Base-by-base conservation (phyloP, 352 stramenopile species). In the Phytophthora syringae region DNA sequence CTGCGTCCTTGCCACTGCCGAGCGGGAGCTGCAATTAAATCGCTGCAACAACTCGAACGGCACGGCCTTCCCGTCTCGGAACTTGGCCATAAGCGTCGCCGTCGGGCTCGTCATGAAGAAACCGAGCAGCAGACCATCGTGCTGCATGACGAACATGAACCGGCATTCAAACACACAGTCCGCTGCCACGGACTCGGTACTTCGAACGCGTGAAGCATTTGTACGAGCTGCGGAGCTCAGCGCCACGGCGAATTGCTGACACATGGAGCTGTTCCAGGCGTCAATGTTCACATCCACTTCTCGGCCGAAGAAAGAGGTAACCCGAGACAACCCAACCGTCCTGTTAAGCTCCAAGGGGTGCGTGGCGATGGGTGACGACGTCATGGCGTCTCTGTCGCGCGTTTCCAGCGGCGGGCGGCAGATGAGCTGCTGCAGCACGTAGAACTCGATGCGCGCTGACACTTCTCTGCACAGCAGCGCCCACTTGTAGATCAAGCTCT, bases 181-280 rank as follows among this genome's bases (percentile, higher is more conserved):
- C 0, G 65, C n/a, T 37, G 57, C n/a, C 16, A 48, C 51, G 10
- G 22, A 7, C 27, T 13, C 42, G 2, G 64, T 72, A 18, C 60
- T 55, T 2, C 53, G 43, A 37, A 79, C 18, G 12, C 58, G 66
- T 2, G 44, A 53, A 20, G 70, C 70, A 47, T 50, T 67, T 2
- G 66, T 53, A 12, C 73, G 58, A 30, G 66, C 73, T 24, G 61
- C 18, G 7, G 61, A 48, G 40, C 64, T 69, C 9, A 81, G 52
- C 7, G 67, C 56, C 44, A 77, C 69, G 11, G 61, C 56, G 61
- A 72, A 84, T 30, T 89, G 77, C 18, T 72, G 60, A 42, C 72
- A 81, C 59, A 92, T 72, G 61, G 79, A 89, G 36, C 74, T 68
- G 52, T 93, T 93, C 84, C 84, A 93, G n/a, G 74, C 39, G 24